These are phyloP conservation scores for Aspergillus felis DNA, from an alignment of 2,329 filamentous ascomycete species.

Conservation along the genomic window DNA sequence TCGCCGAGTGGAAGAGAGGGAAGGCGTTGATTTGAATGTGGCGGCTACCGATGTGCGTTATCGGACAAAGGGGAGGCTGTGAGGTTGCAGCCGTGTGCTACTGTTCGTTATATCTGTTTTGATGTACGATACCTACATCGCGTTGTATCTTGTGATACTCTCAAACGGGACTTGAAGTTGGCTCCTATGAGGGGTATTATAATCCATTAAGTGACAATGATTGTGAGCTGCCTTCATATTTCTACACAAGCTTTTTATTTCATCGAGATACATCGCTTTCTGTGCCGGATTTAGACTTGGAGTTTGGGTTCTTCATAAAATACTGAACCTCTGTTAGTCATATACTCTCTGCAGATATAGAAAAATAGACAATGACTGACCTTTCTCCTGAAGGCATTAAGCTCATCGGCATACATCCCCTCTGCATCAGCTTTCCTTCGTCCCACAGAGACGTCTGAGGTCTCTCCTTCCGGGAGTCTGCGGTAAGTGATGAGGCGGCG, in stretches of 20 bases:
- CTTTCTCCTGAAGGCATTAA: slow-evolving; percentile 64
- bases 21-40: slow-evolving; percentile 35
- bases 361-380: slow-evolving; percentile 16
- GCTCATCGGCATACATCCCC: slow-evolving; percentile 58
- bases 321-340: slow-evolving; percentile 8
- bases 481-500: slow-evolving; percentile 83
- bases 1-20: slow-evolving; percentile 28
- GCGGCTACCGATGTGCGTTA: slow-evolving; percentile 7
- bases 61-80: slow-evolving; percentile 19
- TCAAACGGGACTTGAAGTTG: not conserved
- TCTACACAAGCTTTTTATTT: not conserved
- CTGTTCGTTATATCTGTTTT: not conserved
- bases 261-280: slow-evolving; percentile 6
- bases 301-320: slow-evolving; percentile 9
- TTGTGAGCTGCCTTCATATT: not conserved
- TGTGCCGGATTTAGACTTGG: not conserved
- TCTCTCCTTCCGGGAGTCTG: slow-evolving; percentile 58
- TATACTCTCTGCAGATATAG: not conserved
- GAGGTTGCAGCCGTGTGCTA: slow-evolving; percentile 1
- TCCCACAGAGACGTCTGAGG: slow-evolving; percentile 27
- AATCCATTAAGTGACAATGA: not conserved
- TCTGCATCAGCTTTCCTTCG: slow-evolving; percentile 32
- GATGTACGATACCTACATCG: not conserved
- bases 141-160: not conserved
- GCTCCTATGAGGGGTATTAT: not conserved